phyloP scores from a whole-genome alignment of 345 rosid species.

The Euphorbia lathyris region DNA sequence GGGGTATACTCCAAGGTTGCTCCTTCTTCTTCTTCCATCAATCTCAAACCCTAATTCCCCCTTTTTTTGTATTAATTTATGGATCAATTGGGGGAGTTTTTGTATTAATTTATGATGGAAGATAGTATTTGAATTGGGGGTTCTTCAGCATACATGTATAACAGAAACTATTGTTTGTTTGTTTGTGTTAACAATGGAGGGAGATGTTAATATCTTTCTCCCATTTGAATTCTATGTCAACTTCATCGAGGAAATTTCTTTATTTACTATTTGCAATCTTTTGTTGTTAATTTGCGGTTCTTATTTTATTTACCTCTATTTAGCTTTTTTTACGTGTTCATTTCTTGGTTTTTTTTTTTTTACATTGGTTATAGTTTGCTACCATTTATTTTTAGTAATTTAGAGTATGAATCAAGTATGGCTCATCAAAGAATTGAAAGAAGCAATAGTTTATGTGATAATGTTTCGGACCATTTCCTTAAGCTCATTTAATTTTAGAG shows the following conservation, averaged over 20 bases:
- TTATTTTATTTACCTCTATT: not conserved
- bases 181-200: not conserved
- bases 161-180: not conserved
- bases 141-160: not conserved
- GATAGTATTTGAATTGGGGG: not conserved
- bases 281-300: not conserved
- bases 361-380: not conserved
- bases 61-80: not conserved
- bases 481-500: too few relatives aligned
- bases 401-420: too few relatives aligned
- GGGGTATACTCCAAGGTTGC: constrained; percentile 66
- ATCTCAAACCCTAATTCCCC: not conserved
- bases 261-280: not conserved
- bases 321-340: not conserved
- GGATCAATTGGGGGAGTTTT: not conserved
- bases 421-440: too few relatives aligned
- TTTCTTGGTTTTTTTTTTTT: not conserved
- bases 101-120: not conserved
- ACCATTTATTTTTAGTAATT: not conserved
- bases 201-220: not conserved
- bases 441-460: too few relatives aligned
- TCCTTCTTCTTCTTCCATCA: constrained; percentile 52
- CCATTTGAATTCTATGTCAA: not conserved
- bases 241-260: not conserved
- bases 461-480: too few relatives aligned